Evolutionary conservation across 2,329 filamentous ascomycete species (phyloP).

Genomic region (Tolypocladium sp.): DNA sequence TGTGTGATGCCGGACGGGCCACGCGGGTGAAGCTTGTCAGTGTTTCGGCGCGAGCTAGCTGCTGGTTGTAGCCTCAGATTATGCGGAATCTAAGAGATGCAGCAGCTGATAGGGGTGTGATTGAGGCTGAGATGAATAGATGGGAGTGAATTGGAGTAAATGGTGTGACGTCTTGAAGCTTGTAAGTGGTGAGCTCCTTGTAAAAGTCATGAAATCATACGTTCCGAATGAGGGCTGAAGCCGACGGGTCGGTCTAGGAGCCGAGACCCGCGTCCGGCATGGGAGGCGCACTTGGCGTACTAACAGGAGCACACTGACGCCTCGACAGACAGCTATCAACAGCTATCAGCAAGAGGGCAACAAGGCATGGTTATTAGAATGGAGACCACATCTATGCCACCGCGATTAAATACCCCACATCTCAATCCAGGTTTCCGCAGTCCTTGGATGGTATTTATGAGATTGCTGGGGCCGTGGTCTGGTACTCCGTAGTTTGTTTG

Average conservation of each 20-base stretch:
- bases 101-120: not conserved
- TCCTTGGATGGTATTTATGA: no score
- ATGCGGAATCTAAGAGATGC: not conserved
- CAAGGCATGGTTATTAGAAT: no score
- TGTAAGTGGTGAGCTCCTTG: not conserved
- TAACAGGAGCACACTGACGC: not conserved
- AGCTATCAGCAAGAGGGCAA: no score
- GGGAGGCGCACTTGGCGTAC: not conserved
- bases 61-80: not conserved
- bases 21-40: not conserved
- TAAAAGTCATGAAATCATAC: slow-evolving; percentile 14
- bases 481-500: no score
- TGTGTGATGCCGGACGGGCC: not conserved
- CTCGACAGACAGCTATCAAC: not conserved
- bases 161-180: not conserved
- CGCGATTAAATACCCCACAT: no score
- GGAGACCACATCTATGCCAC: no score
- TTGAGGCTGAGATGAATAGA: not conserved
- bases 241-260: not conserved
- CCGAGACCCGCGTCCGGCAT: not conserved
- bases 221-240: slow-evolving; percentile 5
- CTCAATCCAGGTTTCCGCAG: no score
- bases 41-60: not conserved
- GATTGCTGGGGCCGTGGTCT: no score
- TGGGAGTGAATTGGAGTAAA: not conserved